Evolutionary conservation across 2,329 filamentous ascomycete genomes (phyloP).

Genomic region (Trichoderma citrinoviride): DNA sequence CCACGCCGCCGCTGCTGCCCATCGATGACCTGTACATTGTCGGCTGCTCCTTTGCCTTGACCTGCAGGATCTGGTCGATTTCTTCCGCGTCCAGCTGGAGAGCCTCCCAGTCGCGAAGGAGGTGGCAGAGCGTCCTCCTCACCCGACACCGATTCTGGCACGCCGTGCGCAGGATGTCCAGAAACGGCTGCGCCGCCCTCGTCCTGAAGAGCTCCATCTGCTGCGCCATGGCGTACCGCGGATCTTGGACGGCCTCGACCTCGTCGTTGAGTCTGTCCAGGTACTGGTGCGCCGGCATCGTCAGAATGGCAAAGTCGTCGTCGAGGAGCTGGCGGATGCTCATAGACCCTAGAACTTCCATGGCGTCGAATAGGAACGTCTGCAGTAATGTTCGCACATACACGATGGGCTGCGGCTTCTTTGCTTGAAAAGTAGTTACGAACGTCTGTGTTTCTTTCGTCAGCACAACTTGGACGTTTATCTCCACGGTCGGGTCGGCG

Average conservation of each 20-base stretch:
- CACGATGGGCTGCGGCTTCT: slow-evolving; percentile 77
- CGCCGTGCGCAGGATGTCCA: slow-evolving; percentile 79
- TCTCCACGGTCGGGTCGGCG: too few species aligned
- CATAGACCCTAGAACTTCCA: slow-evolving; percentile 64
- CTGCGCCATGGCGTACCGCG: slow-evolving; percentile 68
- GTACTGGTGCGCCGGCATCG: slow-evolving; percentile 68
- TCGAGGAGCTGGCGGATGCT: slow-evolving; percentile 74
- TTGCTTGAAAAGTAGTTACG: slow-evolving; percentile 69
- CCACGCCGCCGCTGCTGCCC: slow-evolving; percentile 39
- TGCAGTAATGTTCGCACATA: slow-evolving; percentile 81
- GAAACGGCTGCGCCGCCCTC: slow-evolving; percentile 65
- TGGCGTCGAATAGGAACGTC: slow-evolving; percentile 69
- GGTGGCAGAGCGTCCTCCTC: slow-evolving; percentile 83
- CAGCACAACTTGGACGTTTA: background rate
- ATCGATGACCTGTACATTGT: slow-evolving; percentile 45
- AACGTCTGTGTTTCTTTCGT: slow-evolving; percentile 55
- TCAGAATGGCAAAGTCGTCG: slow-evolving; percentile 74
- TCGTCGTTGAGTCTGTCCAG: slow-evolving; percentile 73
- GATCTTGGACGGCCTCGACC: slow-evolving; percentile 70
- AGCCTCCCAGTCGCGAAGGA: slow-evolving; percentile 77
- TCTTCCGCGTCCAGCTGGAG: slow-evolving; percentile 80
- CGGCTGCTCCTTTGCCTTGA: slow-evolving; percentile 59
- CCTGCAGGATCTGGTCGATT: slow-evolving; percentile 66
- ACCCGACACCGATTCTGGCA: slow-evolving; percentile 90
- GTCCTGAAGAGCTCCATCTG: slow-evolving; percentile 69